phyloP scores from a whole-genome alignment of 2,329 filamentous ascomycete species.

The Monilinia fructicola region DNA sequence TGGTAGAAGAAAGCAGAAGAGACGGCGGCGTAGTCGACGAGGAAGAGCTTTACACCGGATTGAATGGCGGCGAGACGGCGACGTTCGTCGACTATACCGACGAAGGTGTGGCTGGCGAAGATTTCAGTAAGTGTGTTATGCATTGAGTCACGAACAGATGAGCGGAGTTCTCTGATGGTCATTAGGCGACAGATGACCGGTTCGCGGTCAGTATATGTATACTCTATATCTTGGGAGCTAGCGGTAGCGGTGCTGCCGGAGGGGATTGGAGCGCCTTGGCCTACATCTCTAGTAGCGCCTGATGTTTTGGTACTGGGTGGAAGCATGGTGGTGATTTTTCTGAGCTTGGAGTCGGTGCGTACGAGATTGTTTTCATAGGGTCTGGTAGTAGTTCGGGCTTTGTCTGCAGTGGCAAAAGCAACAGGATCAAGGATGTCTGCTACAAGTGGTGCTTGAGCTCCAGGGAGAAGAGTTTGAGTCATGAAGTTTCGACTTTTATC shows the following conservation, averaged over 20 bases:
- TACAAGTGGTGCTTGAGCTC: constrained; percentile 48
- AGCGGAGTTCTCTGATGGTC: constrained; percentile 83
- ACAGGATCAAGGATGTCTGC: constrained; percentile 30
- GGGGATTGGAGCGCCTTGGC: constrained; percentile 34
- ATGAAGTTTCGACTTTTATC: constrained; percentile 93
- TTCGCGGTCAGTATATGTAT: constrained; percentile 70
- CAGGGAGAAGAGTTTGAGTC: constrained; percentile 85
- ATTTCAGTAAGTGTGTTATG: constrained; percentile 85
- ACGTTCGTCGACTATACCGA: constrained; percentile 85
- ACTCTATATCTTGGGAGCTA: constrained; percentile 57
- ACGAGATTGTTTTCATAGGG: constrained; percentile 85
- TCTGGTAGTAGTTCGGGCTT: constrained; percentile 52
- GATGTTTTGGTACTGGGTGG: constrained; percentile 48
- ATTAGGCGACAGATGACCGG: constrained; percentile 69
- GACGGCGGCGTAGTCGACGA: constrained; percentile 88
- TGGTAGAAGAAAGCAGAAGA: constrained; percentile 95
- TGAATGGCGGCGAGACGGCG: constrained; percentile 91
- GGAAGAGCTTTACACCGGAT: constrained; percentile 84
- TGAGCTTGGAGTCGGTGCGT: constrained; percentile 80
- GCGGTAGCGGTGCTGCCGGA: not conserved
- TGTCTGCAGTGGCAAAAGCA: constrained; percentile 27
- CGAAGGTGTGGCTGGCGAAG: constrained; percentile 85
- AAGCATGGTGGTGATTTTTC: constrained; percentile 97
- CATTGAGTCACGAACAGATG: constrained; percentile 75
- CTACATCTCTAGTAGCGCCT: constrained; percentile 1